Percentiles rank a stretch among this genome's conserved stretches.
These are phyloP conservation scores for Globisporangium parvum DNA, from an alignment of 352 stramenopile species.

Conservation along the genomic window DNA sequence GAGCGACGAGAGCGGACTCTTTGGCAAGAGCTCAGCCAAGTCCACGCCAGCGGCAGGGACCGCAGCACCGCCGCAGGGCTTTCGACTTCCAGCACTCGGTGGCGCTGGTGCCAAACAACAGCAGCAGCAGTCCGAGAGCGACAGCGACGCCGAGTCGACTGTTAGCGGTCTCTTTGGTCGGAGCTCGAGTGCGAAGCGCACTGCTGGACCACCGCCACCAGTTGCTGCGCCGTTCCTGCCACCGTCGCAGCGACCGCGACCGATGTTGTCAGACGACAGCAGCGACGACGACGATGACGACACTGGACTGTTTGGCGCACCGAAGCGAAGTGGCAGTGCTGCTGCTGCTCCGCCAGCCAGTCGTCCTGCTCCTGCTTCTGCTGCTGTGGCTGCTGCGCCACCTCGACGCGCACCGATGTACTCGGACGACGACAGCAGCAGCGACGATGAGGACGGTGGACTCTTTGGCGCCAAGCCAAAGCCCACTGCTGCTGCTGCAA, in stretches of 20 bases:
- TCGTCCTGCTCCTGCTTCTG: slow-evolving; percentile 5
- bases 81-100: slow-evolving; percentile 19
- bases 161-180: slow-evolving; percentile 37
- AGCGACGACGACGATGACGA: slow-evolving; percentile 33
- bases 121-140: slow-evolving; percentile 28
- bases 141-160: slow-evolving; percentile 49
- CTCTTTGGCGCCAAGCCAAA: slow-evolving; percentile 10
- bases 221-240: slow-evolving; percentile 1
- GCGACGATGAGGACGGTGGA: slow-evolving; percentile 12
- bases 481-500: background rate
- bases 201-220: background rate
- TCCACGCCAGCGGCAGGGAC: slow-evolving; percentile 4
- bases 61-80: slow-evolving; percentile 22
- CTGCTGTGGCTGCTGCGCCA: slow-evolving; percentile 18
- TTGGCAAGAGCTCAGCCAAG: slow-evolving; percentile 12
- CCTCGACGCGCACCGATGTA: slow-evolving; percentile 15
- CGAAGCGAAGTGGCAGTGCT: background rate
- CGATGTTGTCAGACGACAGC: slow-evolving; percentile 37
- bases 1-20: slow-evolving; percentile 16
- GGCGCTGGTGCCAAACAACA: slow-evolving; percentile 11
- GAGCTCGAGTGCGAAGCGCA: slow-evolving; percentile 10
- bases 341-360: slow-evolving; percentile 13
- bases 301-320: slow-evolving; percentile 37
- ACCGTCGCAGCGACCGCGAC: slow-evolving; percentile 19
- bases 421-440: slow-evolving; percentile 18